Evolutionary conservation across 2,329 filamentous ascomycete genomes (phyloP).

Genomic region (Colletotrichum sp.): DNA sequence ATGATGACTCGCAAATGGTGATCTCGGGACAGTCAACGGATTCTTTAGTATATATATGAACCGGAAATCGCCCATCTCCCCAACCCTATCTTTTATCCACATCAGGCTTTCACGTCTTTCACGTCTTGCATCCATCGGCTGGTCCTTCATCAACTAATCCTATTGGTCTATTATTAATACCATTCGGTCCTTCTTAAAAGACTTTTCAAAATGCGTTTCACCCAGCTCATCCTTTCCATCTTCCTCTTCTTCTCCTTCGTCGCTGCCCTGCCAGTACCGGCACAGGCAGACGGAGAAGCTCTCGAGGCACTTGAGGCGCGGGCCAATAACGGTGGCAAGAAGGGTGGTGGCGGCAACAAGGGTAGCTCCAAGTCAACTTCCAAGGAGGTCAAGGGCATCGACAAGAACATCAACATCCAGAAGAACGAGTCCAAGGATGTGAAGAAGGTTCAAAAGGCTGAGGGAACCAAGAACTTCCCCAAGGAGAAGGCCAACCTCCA

Average conservation of each 20-base stretch:
- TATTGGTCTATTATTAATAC: neutral
- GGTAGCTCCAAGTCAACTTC: neutral
- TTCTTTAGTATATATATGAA: neutral
- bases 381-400: neutral
- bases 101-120: neutral
- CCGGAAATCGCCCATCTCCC: neutral
- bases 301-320: neutral
- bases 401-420: slow-evolving; percentile 7
- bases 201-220: neutral
- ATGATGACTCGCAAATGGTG: neutral
- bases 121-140: neutral
- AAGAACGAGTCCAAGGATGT: neutral
- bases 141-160: neutral
- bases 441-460: neutral
- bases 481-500: neutral
- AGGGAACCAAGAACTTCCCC: neutral
- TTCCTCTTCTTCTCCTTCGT: slow-evolving; percentile 3
- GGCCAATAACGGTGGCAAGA: neutral
- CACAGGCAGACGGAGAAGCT: neutral
- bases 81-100: accelerated
- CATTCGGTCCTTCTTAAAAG: neutral
- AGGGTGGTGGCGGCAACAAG: neutral
- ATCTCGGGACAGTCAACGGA: neutral
- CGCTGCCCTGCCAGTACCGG: neutral
- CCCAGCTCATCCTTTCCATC: neutral